A percentile compares a stretch with the other conserved stretches of the same genome.
Evolutionary conservation across 1,284 basidiomycete species (phyloP).

Genomic region (Leccinum holopus): DNA sequence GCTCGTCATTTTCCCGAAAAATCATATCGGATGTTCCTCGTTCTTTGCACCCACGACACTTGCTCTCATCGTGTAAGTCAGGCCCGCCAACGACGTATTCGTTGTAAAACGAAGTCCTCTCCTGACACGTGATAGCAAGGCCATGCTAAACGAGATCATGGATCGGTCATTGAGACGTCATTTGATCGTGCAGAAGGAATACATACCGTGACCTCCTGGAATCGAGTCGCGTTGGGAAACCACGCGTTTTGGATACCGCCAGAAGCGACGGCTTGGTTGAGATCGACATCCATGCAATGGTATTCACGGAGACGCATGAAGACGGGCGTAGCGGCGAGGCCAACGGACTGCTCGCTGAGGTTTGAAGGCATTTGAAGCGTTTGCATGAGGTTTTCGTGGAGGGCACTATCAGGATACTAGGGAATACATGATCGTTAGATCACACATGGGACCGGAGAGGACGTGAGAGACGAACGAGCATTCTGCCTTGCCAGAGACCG

Average conservation of each 20-base stretch:
- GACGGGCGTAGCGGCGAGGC: slow-evolving; percentile 44
- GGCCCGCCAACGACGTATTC: slow-evolving; percentile 36
- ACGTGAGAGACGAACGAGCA: slow-evolving; percentile 41
- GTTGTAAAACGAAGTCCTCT: slow-evolving; percentile 34
- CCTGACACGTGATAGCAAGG: slow-evolving; percentile 26
- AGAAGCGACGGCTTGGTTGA: slow-evolving; percentile 33
- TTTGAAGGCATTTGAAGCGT: slow-evolving; percentile 29
- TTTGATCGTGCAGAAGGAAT: not conserved
- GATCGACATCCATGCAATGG: slow-evolving; percentile 46
- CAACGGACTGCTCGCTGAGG: slow-evolving; percentile 40
- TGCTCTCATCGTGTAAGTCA: slow-evolving; percentile 43
- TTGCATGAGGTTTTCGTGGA: slow-evolving; percentile 37
- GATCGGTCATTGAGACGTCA: slow-evolving; percentile 3
- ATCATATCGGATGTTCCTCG: slow-evolving; percentile 34
- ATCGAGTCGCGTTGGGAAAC: slow-evolving; percentile 40
- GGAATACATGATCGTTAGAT: slow-evolving; percentile 5
- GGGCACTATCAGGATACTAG: slow-evolving; percentile 36
- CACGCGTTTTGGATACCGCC: slow-evolving; percentile 56
- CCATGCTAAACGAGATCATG: slow-evolving; percentile 19
- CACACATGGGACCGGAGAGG: slow-evolving; percentile 3
- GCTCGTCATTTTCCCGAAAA: slow-evolving; percentile 30
- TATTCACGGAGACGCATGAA: slow-evolving; percentile 58
- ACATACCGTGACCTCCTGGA: slow-evolving; percentile 34
- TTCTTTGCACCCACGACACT: slow-evolving; percentile 38
- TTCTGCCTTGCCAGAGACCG: slow-evolving; percentile 60